Base-by-base conservation (phyloP, 495 filamentous ascomycete genomes). In the Eremomyces bilateralis region DNA sequence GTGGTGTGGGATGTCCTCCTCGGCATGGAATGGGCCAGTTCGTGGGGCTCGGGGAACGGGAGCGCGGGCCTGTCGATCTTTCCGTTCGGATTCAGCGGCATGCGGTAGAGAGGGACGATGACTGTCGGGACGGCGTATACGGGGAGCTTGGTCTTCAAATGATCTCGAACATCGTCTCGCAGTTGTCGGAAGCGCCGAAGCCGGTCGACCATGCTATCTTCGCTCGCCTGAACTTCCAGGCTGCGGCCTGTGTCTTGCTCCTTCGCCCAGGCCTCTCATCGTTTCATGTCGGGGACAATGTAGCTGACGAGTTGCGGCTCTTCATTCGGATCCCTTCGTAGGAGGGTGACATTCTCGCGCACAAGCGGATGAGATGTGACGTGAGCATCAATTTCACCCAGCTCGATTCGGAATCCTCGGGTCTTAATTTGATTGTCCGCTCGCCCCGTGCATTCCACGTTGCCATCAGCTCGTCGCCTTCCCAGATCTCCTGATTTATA, bases 401-500 rank as follows among this genome's bases (percentile, higher is more conserved):
- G 72, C 54, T 95, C 85, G 44, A 95, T 90, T 34, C 85, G 65
- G 61, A 95, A 94, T 3, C 85, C 85, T 33, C 85, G 75, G 42
- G 94, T 91, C 59, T 94, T 94, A 50, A 92, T 76, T 45, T 95
- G 88, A 44, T 80, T 67, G 47, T 97, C 88, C 6, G 71, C 77
- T 33, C 88, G 69, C 15, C 84, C 84, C 12, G 53, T 53, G 32
- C 56, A 59, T 21, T 56, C 57, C 2, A 63, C 60, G 34, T 60
- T 58, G 25, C 84, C 88, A 33, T 73, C 64, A 3, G 70, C 64
- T 25, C 68, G 67, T 41, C 80, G 90, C 12, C 71, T 56, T 6
- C 81, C 83, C 1, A 92, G 58, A 51, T 91, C 81, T 18, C 81
- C 83, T 21, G 69, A 81, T 4, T 77, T 59, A 49, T 97, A 94